Base-by-base conservation (phyloP, 148 eudicot species). In the Spergularia marina region DNA sequence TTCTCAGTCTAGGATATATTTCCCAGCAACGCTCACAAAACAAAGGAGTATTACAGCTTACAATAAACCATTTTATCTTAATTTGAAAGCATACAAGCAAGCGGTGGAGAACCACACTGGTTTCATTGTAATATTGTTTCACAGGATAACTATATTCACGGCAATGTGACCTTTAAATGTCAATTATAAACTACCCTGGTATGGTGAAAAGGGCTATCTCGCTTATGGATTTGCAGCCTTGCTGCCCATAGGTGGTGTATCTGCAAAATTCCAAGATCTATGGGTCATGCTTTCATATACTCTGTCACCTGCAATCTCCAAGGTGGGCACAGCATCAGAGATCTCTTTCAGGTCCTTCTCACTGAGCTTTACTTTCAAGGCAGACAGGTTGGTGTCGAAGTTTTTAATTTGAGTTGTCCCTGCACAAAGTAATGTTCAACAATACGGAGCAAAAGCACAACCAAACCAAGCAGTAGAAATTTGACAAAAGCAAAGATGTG, bases 351-450 rank as follows among this genome's bases (percentile, higher is more conserved):
- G 49, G 52, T 84, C 89, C 12, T 80, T 72, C 53, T 76, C 57
- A 7, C 77, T 73, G 8, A 84, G 87, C 76, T 78, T 86, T 52
- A 84, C 81, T 53, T 62, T 73, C 76, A 86, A 63, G 47, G 87
- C 78, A 73, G 82, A 82, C 56, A 80, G 62, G 47, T 76, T 76
- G n/a, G 83, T 78, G 12, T 86, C 85, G 60, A 86, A 81, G 59
- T 82, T 84, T 70, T 84, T 84, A 20, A 80, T 80, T 73, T 84
- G 80, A 36, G 87, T 86, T 47, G 87, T 86, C 36, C 89, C 87
- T 84, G 54, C 67, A 52, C 40, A 59, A 59, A 70, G 18, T n/a
- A 30, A 25, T 11, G 58, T 70, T 60, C 53, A 13, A 34, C 7
- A 44, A 47, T 23, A 40, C 47, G 14, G n/a, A 15, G 23, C 55